A percentile compares a stretch with the other conserved stretches of the same genome.
These are phyloP conservation scores for Hemileia vastatrix DNA, from an alignment of 1,284 basidiomycete genomes.

Conservation along the genomic window DNA sequence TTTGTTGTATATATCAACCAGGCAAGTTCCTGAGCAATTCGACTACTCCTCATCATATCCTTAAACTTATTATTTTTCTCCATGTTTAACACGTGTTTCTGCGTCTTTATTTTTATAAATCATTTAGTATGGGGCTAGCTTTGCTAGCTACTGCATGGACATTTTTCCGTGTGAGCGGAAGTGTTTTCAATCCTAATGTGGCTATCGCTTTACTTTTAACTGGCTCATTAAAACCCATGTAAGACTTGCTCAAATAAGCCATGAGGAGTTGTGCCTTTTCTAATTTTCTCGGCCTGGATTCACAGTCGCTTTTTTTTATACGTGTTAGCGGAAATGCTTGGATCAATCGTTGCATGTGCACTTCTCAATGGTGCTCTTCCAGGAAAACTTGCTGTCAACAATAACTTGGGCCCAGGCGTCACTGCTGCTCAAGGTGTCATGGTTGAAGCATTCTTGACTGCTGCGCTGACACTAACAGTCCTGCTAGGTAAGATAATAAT, in stretches of 20 bases:
- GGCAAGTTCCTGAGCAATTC: no score
- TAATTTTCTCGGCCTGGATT: no score
- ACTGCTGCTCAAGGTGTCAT: background rate
- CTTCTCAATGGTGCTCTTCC: background rate
- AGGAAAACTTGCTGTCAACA: background rate
- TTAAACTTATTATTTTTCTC: no score
- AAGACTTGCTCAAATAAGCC: no score
- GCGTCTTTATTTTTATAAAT: no score
- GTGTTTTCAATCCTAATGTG: slow-evolving; percentile 4
- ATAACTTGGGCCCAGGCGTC: background rate
- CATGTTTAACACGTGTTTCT: no score
- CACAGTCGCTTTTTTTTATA: no score
- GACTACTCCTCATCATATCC: no score
- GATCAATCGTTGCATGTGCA: background rate
- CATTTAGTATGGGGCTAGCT: background rate
- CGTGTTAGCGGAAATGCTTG: no score
- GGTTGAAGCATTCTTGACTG: background rate
- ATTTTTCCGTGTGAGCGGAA: slow-evolving; percentile 1
- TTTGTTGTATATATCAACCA: slow-evolving; percentile 25
- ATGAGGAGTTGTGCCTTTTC: no score
- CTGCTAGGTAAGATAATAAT: background rate
- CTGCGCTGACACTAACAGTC: background rate
- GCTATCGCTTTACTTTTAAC: background rate
- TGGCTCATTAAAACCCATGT: slow-evolving; percentile 2
- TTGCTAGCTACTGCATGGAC: slow-evolving; percentile 4